Evolutionary conservation across 148 eudicot species (phyloP).

Genomic region (Rhododendron ferrugineum): DNA sequence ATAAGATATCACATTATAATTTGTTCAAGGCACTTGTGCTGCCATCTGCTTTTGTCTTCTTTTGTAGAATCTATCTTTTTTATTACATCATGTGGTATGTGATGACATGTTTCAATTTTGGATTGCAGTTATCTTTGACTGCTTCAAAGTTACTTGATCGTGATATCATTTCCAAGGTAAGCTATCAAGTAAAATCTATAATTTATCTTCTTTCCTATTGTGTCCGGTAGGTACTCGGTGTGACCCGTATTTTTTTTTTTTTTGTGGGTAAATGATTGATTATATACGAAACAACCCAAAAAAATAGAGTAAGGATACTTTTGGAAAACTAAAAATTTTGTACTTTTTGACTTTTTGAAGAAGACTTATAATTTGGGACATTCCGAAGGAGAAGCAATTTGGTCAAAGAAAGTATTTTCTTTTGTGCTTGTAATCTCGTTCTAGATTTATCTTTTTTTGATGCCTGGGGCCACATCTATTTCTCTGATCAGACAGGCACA

Average conservation of each 20-base stretch:
- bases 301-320: not conserved
- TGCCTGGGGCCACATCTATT: not conserved
- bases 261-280: not conserved
- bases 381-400: not conserved
- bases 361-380: not conserved
- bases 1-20: not conserved
- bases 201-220: not conserved
- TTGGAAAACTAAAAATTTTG: not conserved
- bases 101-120: conserved; percentile 9
- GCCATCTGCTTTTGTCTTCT: not conserved
- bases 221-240: not conserved
- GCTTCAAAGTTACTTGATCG: conserved; percentile 68
- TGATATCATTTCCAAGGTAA: conserved; percentile 76
- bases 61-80: not conserved
- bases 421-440: not conserved
- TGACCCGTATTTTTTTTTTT: not conserved
- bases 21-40: not conserved
- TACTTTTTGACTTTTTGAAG: not conserved
- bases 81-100: not conserved
- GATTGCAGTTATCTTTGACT: conserved; percentile 68
- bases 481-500: not conserved
- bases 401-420: not conserved
- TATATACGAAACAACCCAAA: too few species aligned
- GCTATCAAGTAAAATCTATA: not conserved
- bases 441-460: not conserved